These are phyloP conservation scores for Raphidocelis subcapitata DNA, from an alignment of 139 green algal genomes.

Conservation along the genomic window DNA sequence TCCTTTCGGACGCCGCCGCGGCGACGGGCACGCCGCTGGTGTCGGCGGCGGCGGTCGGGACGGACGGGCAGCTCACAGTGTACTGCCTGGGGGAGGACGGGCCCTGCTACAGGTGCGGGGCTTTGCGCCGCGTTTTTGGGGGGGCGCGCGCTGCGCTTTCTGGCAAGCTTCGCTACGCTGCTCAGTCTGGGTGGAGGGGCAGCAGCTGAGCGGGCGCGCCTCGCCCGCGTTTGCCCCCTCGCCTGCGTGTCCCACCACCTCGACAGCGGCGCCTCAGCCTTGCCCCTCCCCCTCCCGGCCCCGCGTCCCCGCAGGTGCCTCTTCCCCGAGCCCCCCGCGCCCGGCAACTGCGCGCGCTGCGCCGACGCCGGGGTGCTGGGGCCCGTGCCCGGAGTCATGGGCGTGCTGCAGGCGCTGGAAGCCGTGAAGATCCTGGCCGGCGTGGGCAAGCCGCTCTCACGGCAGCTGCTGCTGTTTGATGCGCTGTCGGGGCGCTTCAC, in stretches of 20 bases:
- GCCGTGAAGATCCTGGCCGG: constrained; percentile 84
- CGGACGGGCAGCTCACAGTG: constrained; percentile 93
- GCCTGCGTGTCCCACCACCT: too few species aligned
- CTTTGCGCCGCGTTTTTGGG: background rate
- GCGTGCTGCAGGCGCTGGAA: constrained; percentile 92
- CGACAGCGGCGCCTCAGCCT: background rate
- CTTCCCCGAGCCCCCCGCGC: constrained; percentile 78
- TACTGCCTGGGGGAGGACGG: constrained; percentile 48
- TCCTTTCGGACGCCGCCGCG: constrained; percentile 89
- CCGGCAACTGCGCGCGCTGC: constrained; percentile 83
- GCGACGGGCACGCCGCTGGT: constrained; percentile 72
- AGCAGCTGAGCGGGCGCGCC: too few species aligned
- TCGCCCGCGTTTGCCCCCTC: too few species aligned
- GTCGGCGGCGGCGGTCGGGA: constrained; percentile 89
- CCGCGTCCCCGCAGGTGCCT: constrained; percentile 58
- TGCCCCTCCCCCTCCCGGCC: constrained; percentile 71
- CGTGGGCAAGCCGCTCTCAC: constrained; percentile 57
- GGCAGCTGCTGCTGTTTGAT: constrained; percentile 78
- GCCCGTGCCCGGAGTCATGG: constrained; percentile 89
- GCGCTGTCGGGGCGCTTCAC: constrained; percentile 63
- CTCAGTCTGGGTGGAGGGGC: too few species aligned
- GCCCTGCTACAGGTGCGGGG: constrained; percentile 47
- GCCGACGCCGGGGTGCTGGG: constrained; percentile 91
- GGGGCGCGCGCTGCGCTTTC: background rate
- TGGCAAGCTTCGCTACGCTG: background rate